Percentiles rank a stretch among this genome's conserved stretches.
phyloP scores from a whole-genome alignment of 2,329 filamentous ascomycete genomes.

The Daldinia eschscholtzii region DNA sequence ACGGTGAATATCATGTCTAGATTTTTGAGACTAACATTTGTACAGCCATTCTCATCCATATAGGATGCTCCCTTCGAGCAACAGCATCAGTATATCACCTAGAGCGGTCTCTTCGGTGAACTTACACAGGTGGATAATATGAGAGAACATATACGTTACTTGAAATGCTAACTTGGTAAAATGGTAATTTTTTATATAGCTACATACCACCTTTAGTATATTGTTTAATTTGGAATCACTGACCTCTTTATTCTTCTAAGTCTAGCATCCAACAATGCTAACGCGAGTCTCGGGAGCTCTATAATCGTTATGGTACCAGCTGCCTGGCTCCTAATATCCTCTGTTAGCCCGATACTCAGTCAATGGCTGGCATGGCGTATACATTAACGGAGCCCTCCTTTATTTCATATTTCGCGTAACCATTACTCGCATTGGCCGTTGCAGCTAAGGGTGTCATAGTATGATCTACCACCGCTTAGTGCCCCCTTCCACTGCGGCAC shows the following conservation, averaged over 20 bases:
- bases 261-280: not conserved
- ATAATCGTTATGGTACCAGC: not conserved
- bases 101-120: not conserved
- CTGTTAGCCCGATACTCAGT: not conserved
- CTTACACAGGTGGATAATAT: not conserved
- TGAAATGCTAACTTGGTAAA: not conserved
- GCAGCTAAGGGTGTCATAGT: not conserved
- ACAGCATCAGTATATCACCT: not conserved
- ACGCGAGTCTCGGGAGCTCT: not conserved
- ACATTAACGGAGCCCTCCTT: not conserved
- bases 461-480: not conserved
- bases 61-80: not conserved
- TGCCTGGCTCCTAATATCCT: not conserved
- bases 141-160: not conserved
- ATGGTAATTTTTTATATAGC: not conserved
- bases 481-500: not conserved
- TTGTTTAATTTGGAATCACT: not conserved
- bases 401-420: not conserved
- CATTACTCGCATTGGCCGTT: not conserved
- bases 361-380: not conserved
- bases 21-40: not conserved
- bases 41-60: not conserved
- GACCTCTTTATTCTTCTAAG: not conserved
- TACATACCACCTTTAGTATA: not conserved
- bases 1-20: not conserved